Evolutionary conservation across 2,329 filamentous ascomycete genomes (phyloP).

Genomic region (Ceratocystis harringtonii): DNA sequence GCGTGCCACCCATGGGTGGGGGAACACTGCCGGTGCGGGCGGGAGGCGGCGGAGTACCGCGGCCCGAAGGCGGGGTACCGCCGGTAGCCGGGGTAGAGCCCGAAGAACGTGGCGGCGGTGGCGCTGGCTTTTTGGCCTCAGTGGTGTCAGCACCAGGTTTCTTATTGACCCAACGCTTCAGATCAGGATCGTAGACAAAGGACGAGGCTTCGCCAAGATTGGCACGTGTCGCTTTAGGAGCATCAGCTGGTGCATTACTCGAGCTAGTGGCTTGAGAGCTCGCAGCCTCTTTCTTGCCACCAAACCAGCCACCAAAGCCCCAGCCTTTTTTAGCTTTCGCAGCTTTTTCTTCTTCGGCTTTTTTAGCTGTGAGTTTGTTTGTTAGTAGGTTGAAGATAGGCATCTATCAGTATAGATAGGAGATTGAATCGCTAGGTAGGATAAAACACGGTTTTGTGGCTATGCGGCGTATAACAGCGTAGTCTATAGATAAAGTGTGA

Average conservation of each 20-base stretch:
- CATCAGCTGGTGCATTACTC: slow-evolving; percentile 27
- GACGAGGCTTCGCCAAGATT: slow-evolving; percentile 88
- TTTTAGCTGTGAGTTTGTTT: slow-evolving; percentile 37
- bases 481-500: not conserved
- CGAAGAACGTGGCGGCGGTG: slow-evolving; percentile 60
- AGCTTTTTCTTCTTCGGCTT: slow-evolving; percentile 33
- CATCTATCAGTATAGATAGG: not conserved
- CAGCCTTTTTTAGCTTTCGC: slow-evolving; percentile 48
- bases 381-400: slow-evolving; percentile 11
- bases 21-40: slow-evolving; percentile 22
- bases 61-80: slow-evolving; percentile 32
- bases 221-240: slow-evolving; percentile 62
- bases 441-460: no score
- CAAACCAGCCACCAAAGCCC: slow-evolving; percentile 76
- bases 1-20: slow-evolving; percentile 22
- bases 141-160: slow-evolving; percentile 56
- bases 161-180: slow-evolving; percentile 98
- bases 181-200: slow-evolving; percentile 88
- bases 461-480: not conserved
- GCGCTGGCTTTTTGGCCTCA: slow-evolving; percentile 47
- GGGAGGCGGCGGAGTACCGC: slow-evolving; percentile 23
- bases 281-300: slow-evolving; percentile 47
- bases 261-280: slow-evolving; percentile 15
- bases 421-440: not conserved
- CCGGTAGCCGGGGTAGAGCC: slow-evolving; percentile 34